A percentile compares a stretch with the other conserved stretches of the same genome.
Conservation (phyloP, 1,139 yeast species). For the Diutina pseudorugosa region DNA sequence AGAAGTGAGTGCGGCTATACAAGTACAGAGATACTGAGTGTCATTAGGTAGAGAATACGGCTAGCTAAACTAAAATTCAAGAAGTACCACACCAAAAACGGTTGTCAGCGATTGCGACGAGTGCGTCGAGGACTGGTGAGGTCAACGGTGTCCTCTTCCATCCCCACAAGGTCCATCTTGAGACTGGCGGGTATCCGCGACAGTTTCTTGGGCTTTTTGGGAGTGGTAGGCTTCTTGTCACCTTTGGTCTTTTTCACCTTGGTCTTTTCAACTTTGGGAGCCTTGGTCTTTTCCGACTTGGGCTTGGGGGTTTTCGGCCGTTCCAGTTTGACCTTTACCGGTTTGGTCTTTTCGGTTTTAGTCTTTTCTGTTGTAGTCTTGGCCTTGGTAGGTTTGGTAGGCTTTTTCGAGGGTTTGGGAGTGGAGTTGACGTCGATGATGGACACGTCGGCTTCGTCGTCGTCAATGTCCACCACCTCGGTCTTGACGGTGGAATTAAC, state of each 20-base stretch:
- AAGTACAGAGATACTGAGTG: neutral
- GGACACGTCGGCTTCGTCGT: neutral
- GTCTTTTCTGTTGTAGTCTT: neutral
- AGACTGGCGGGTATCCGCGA: neutral
- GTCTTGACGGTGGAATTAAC: neutral
- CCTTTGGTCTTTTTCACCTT: neutral
- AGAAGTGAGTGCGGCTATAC: neutral
- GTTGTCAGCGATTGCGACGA: neutral
- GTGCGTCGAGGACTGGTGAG: neutral
- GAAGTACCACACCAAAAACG: no score
- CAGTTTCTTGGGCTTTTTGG: neutral
- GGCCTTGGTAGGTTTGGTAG: neutral
- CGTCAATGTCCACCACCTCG: neutral
- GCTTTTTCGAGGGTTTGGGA: neutral
- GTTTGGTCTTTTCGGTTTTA: no score
- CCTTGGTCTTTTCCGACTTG: no score
- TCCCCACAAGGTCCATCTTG: constrained; percentile 1
- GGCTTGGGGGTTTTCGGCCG: no score
- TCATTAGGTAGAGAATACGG: neutral
- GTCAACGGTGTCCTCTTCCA: neutral
- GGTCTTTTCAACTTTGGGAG: no score
- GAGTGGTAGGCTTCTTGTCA: no score
- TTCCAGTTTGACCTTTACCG: no score
- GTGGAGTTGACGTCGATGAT: neutral
- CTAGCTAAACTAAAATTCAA: neutral